Percentiles rank a stretch among this genome's conserved stretches.
These are phyloP conservation scores for Metschnikowia kofuensis DNA, from an alignment of 805 yeast species.

Conservation along the genomic window DNA sequence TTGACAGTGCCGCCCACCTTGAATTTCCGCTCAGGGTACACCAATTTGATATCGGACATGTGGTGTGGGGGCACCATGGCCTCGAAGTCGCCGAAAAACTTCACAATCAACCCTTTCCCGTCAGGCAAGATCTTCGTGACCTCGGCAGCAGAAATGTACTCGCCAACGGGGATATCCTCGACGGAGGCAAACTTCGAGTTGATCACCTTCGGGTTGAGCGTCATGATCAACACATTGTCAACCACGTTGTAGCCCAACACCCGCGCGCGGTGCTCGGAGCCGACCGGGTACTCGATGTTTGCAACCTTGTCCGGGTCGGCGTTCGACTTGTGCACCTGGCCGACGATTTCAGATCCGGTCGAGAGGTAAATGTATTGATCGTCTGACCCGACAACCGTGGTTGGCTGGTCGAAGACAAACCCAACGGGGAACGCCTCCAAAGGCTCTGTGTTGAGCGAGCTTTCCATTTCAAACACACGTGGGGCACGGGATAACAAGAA, in stretches of 20 bases:
- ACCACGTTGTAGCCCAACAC: constrained; percentile 64
- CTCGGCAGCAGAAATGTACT: constrained; percentile 49
- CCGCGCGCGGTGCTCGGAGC: constrained; percentile 73
- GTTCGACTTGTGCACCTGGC: constrained; percentile 78
- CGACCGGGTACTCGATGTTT: constrained; percentile 52
- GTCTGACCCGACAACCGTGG: constrained; percentile 60
- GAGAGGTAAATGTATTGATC: constrained; percentile 53
- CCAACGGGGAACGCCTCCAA: constrained; percentile 77
- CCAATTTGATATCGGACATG: constrained; percentile 78
- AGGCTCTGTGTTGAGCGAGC: constrained; percentile 19
- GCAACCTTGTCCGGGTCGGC: constrained; percentile 47
- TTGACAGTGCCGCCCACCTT: constrained; percentile 79
- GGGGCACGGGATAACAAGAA: constrained; percentile 64
- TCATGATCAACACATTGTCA: constrained; percentile 66
- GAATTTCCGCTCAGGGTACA: constrained; percentile 90
- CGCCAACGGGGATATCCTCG: constrained; percentile 77
- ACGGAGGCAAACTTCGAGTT: constrained; percentile 63
- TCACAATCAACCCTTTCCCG: constrained; percentile 61
- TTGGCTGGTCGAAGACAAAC: constrained; percentile 54
- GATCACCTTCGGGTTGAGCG: constrained; percentile 65
- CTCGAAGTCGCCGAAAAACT: constrained; percentile 61
- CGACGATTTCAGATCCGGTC: constrained; percentile 52
- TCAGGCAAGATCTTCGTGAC: constrained; percentile 56
- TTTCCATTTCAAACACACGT: constrained; percentile 42
- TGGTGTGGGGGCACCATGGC: constrained; percentile 75